phyloP scores from a whole-genome alignment of 306 rosid genomes.

The Vigna hirtella region DNA sequence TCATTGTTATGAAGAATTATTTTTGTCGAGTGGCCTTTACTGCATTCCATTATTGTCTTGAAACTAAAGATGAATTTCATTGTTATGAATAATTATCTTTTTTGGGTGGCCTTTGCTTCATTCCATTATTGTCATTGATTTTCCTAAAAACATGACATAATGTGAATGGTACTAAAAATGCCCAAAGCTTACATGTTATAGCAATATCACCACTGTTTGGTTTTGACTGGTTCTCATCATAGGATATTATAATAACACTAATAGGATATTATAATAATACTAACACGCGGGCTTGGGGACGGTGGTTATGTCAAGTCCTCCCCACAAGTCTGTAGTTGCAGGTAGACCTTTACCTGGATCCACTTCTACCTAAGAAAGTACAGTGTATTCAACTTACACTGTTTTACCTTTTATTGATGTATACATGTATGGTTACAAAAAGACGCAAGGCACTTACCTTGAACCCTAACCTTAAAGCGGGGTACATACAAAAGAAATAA shows the following conservation, averaged over 20 bases:
- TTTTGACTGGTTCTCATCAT: not conserved
- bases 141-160: slow-evolving; percentile 7
- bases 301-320: not conserved
- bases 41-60: not conserved
- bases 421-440: no score
- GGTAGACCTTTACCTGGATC: slow-evolving; percentile 16
- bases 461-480: no score
- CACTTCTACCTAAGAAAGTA: not conserved
- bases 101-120: slow-evolving; percentile 23
- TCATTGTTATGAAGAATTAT: no score
- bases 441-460: no score
- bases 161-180: slow-evolving; percentile 21
- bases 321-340: not conserved
- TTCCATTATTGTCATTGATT: slow-evolving; percentile 15
- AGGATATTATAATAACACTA: not conserved
- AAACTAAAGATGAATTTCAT: slow-evolving; percentile 29
- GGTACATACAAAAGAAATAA: no score
- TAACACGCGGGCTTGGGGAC: not conserved
- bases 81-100: slow-evolving; percentile 26
- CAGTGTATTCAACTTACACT: no score
- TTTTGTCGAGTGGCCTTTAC: no score
- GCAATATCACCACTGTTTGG: not conserved
- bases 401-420: no score
- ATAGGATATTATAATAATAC: not conserved
- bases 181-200: slow-evolving; percentile 16